Conservation (phyloP, 192 early-diverging fungal species). For the Umbelopsis sp. region DNA sequence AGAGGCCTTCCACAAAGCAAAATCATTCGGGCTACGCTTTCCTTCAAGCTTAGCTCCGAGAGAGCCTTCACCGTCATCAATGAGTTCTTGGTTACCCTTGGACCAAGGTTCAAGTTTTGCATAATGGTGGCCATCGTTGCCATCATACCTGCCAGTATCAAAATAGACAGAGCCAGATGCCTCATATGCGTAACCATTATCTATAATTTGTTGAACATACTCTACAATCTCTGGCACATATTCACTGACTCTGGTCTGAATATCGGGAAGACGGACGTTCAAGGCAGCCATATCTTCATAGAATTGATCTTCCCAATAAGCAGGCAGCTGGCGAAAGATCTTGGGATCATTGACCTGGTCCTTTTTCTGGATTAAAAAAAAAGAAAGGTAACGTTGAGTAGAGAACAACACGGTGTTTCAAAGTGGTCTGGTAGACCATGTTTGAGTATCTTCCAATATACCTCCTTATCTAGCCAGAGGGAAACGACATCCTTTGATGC, state of each 20-base stretch:
- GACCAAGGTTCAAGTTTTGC: slow-evolving; percentile 94
- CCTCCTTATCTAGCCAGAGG: slow-evolving; percentile 53
- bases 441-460: slow-evolving; percentile 24
- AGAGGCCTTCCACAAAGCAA: slow-evolving; percentile 95
- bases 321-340: slow-evolving; percentile 90
- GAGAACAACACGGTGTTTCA: slow-evolving; percentile 1
- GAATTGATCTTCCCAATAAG: slow-evolving; percentile 93
- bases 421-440: too few relatives aligned
- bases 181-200: slow-evolving; percentile 95
- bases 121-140: slow-evolving; percentile 83
- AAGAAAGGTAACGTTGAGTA: slow-evolving; percentile 15
- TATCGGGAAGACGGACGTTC: slow-evolving; percentile 79
- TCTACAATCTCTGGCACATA: slow-evolving; percentile 92
- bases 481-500: slow-evolving; percentile 55
- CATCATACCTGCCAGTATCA: slow-evolving; percentile 84
- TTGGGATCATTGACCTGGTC: slow-evolving; percentile 81
- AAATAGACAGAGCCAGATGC: slow-evolving; percentile 93
- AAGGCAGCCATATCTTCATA: slow-evolving; percentile 92
- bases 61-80: slow-evolving; percentile 92
- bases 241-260: slow-evolving; percentile 94
- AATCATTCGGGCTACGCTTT: slow-evolving; percentile 79
- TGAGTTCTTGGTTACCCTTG: slow-evolving; percentile 74
- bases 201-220: slow-evolving; percentile 91
- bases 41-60: slow-evolving; percentile 66
- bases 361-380: slow-evolving; percentile 38